A percentile compares a stretch with the other conserved stretches of the same genome.
These are phyloP conservation scores for Potentilla sterilis DNA, from an alignment of 306 rosid species.

Conservation along the genomic window DNA sequence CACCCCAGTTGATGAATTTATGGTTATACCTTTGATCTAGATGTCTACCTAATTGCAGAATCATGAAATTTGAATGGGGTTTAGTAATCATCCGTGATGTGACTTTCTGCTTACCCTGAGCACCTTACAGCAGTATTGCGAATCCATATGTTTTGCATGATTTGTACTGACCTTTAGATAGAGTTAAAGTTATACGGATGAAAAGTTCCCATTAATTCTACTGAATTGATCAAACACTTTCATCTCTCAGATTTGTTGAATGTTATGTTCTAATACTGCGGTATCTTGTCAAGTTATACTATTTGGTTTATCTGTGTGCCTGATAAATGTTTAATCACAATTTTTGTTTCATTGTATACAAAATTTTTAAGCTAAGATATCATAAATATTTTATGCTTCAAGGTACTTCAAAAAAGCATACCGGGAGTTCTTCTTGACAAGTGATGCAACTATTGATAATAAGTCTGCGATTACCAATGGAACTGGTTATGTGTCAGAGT, in stretches of 20 bases:
- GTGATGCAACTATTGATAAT: slow-evolving; percentile 49
- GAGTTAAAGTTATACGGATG: neutral
- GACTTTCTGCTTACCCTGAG: neutral
- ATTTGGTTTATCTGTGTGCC: neutral
- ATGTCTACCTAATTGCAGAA: neutral
- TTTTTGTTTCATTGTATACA: neutral
- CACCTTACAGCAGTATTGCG: neutral
- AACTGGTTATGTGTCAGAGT: slow-evolving; percentile 55
- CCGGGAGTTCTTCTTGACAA: slow-evolving; percentile 71
- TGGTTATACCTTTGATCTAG: neutral
- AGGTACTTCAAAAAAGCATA: slow-evolving; percentile 87
- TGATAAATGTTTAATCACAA: neutral
- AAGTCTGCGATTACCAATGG: slow-evolving; percentile 30
- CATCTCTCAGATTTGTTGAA: neutral
- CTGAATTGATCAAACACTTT: neutral
- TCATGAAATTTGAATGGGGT: neutral
- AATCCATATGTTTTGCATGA: neutral
- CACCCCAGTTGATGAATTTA: neutral
- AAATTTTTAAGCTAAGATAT: neutral
- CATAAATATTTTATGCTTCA: slow-evolving; percentile 22
- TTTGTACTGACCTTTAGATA: neutral
- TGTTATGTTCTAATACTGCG: neutral
- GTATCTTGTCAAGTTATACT: neutral
- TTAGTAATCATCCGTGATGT: neutral
- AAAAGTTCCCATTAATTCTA: neutral